Evolutionary conservation across 2,329 filamentous ascomycete genomes (phyloP).

Genomic region (Penicillium sp.): DNA sequence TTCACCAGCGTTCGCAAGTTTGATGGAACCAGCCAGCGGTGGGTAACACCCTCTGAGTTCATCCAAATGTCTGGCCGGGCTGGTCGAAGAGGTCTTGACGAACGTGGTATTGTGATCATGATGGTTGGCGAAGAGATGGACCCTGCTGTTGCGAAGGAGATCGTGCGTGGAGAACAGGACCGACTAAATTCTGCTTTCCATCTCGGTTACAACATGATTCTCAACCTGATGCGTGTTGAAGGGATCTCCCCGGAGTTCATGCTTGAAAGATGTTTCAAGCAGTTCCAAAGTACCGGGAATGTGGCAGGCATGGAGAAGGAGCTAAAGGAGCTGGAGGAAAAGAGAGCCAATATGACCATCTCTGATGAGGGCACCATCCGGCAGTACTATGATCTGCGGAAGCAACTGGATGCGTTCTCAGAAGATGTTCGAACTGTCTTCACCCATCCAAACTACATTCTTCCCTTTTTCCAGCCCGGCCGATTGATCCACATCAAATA

Average conservation of each 20-base stretch:
- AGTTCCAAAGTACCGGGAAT: constrained; percentile 93
- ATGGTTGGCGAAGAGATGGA: constrained; percentile 98
- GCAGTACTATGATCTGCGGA: constrained; percentile 87
- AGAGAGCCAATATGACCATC: constrained; percentile 71
- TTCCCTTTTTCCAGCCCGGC: constrained; percentile 82
- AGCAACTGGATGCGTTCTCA: constrained; percentile 77
- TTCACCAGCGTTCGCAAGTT: constrained; percentile 96
- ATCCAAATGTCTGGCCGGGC: constrained; percentile 98
- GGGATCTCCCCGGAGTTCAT: constrained; percentile 98
- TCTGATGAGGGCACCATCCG: constrained; percentile 83
- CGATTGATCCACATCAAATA: constrained; percentile 83
- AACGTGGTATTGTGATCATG: constrained; percentile 98
- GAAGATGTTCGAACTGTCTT: constrained; percentile 90
- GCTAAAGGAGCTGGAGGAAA: constrained; percentile 71
- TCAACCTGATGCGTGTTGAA: constrained; percentile 95
- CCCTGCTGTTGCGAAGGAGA: constrained; percentile 85
- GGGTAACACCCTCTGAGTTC: constrained; percentile 91
- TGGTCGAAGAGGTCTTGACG: constrained; percentile 93
- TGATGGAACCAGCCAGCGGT: constrained; percentile 75
- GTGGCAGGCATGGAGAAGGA: constrained; percentile 82
- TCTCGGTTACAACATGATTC: constrained; percentile 97
- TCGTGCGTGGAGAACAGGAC: constrained; percentile 95
- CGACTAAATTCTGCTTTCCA: constrained; percentile 97
- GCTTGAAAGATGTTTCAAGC: constrained; percentile 97
- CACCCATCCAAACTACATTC: constrained; percentile 81